Conservation (phyloP, 805 yeast genomes). For the Wickerhamiella australiensis region DNA sequence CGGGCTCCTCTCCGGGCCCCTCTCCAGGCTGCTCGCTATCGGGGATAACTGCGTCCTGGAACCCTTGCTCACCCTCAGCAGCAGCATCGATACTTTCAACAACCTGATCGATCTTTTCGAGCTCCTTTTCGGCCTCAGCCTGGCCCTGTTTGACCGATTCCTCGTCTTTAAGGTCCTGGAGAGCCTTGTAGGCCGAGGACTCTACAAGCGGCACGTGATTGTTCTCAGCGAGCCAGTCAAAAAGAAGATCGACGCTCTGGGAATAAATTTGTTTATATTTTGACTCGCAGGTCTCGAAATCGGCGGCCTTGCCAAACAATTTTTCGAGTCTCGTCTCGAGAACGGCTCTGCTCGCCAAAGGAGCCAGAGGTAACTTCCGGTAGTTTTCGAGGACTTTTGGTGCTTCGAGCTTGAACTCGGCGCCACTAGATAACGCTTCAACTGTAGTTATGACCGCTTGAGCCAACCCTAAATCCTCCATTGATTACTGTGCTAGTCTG, state of each 20-base stretch:
- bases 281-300: neutral
- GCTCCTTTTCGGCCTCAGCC: neutral
- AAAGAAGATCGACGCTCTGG: neutral
- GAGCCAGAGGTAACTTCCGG: neutral
- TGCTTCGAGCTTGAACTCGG: neutral
- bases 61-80: constrained; percentile 10
- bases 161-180: neutral
- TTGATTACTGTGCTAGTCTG: too few relatives aligned
- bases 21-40: constrained; percentile 1
- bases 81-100: constrained; percentile 3
- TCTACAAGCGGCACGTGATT: neutral
- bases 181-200: neutral
- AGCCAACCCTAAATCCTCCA: constrained; percentile 7
- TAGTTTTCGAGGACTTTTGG: neutral
- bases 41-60: neutral
- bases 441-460: constrained; percentile 6
- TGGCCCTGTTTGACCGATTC: neutral
- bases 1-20: too few relatives aligned
- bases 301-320: neutral
- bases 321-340: neutral
- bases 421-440: neutral
- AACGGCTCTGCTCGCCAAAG: neutral
- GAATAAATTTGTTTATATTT: neutral
- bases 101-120: neutral
- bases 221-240: neutral